phyloP scores from a whole-genome alignment of 2,329 filamentous ascomycete genomes.

The Fonsecaea pugnacius region DNA sequence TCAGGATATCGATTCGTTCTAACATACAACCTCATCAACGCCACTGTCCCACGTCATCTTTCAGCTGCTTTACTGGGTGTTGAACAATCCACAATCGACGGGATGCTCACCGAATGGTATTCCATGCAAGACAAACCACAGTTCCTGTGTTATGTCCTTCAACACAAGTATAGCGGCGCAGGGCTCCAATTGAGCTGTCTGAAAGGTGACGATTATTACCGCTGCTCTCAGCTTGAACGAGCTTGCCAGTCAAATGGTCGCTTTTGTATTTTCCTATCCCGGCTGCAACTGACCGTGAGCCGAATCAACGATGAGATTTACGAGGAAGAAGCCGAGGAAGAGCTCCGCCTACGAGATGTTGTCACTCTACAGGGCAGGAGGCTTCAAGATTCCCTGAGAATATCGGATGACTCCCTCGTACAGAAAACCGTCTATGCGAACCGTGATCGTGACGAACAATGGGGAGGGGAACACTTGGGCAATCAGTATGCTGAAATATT shows the following conservation, averaged over 20 bases:
- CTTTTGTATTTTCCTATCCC: conserved; percentile 13
- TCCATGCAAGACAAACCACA: conserved; percentile 14
- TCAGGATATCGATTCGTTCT: conserved; percentile 57
- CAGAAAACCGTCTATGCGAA: conserved; percentile 7
- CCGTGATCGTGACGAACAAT: conserved; percentile 10
- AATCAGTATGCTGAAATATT: conserved; percentile 12
- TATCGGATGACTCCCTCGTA: neutral
- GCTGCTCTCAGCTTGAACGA: conserved; percentile 6
- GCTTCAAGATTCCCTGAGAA: neutral
- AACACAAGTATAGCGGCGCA: conserved; percentile 37
- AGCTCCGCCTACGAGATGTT: neutral
- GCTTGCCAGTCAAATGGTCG: conserved; percentile 19
- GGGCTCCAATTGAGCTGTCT: conserved; percentile 32
- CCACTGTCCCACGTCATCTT: neutral
- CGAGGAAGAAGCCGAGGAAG: neutral
- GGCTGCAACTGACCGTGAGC: conserved; percentile 11
- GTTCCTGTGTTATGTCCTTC: conserved; percentile 35
- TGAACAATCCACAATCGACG: conserved; percentile 2
- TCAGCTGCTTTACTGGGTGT: conserved; percentile 6
- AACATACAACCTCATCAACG: conserved; percentile 57
- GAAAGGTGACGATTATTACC: conserved; percentile 37
- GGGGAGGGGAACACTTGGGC: conserved; percentile 13
- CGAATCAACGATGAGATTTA: conserved; percentile 6
- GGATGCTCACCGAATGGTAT: conserved; percentile 12
- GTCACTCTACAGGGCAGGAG: neutral